Conservation (phyloP, 1,284 basidiomycete genomes). For the Pseudozyma thailandica region DNA sequence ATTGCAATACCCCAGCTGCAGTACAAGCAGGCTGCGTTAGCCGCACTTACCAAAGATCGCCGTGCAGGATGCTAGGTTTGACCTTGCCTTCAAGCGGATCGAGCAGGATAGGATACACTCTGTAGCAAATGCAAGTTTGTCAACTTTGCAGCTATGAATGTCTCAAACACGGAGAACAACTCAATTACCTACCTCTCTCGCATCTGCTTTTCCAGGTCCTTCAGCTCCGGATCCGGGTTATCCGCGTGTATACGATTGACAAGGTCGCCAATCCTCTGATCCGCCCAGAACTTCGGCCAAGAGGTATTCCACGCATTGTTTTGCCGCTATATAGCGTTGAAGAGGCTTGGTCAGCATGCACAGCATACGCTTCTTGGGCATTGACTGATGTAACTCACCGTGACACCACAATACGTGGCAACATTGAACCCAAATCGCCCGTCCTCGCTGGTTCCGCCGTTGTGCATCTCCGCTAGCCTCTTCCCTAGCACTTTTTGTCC, state of each 20-base stretch:
- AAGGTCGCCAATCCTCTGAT: constrained; percentile 38
- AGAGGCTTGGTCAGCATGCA: neutral
- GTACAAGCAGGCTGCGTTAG: too few relatives aligned
- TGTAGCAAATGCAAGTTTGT: neutral
- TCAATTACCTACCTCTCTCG: constrained; percentile 24
- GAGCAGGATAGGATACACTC: constrained; percentile 36
- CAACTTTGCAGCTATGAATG: too few relatives aligned
- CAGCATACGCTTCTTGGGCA: neutral
- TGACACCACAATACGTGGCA: constrained; percentile 38
- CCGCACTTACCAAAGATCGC: constrained; percentile 45
- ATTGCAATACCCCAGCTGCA: too few relatives aligned
- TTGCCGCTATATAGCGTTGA: constrained; percentile 11
- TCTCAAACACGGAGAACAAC: too few relatives aligned
- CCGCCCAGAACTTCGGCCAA: constrained; percentile 39
- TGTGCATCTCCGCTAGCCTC: constrained; percentile 37
- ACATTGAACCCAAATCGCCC: constrained; percentile 33
- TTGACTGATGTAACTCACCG: constrained; percentile 12
- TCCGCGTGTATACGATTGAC: constrained; percentile 21
- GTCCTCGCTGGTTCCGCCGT: constrained; percentile 16
- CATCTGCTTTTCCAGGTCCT: constrained; percentile 31
- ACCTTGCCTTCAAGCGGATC: constrained; percentile 42
- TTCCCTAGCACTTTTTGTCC: constrained; percentile 23
- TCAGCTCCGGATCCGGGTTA: constrained; percentile 24
- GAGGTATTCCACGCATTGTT: constrained; percentile 44
- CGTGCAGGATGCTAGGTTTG: constrained; percentile 37